Conservation (phyloP, 495 filamentous ascomycete genomes). For the Achaetomiella virescens region DNA sequence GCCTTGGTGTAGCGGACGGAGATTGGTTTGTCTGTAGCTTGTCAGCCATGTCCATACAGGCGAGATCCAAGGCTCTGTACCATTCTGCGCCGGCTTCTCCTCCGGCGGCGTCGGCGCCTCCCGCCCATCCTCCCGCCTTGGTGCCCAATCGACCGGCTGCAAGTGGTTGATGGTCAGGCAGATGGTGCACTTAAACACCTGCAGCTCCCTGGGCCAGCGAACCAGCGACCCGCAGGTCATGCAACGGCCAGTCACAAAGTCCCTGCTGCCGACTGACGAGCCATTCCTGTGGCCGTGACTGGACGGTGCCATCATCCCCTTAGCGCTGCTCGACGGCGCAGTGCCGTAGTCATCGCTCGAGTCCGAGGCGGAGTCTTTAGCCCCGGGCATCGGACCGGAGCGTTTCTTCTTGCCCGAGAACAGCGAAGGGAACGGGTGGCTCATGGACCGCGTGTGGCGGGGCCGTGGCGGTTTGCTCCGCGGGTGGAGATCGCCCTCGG, state of each 20-base stretch:
- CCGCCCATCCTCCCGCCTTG: constrained; percentile 4
- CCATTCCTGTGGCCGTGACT: constrained; percentile 21
- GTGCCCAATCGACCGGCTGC: constrained; percentile 36
- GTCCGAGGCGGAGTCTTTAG: constrained; percentile 26
- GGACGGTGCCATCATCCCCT: constrained; percentile 10
- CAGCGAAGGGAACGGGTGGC: constrained; percentile 65
- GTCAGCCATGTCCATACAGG: neutral
- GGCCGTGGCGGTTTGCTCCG: constrained; percentile 26
- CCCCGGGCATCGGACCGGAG: constrained; percentile 15
- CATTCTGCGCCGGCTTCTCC: constrained; percentile 7
- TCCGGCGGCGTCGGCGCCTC: constrained; percentile 5
- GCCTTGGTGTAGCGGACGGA: constrained; percentile 30
- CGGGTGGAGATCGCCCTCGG: constrained; percentile 35
- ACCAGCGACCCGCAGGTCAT: constrained; percentile 77
- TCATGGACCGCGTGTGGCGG: constrained; percentile 63
- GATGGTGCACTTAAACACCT: constrained; percentile 74
- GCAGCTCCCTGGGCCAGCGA: constrained; percentile 72
- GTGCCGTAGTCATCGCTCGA: constrained; percentile 22
- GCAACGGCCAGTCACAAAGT: constrained; percentile 64
- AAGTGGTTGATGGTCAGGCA: constrained; percentile 87
- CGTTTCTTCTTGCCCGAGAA: constrained; percentile 55
- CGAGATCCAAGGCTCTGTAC: neutral
- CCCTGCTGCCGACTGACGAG: constrained; percentile 29
- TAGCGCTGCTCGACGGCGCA: constrained; percentile 9
- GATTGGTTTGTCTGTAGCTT: constrained; percentile 16